phyloP scores from a whole-genome alignment of 2,329 filamentous ascomycete species.

The Botrytis byssoidea region DNA sequence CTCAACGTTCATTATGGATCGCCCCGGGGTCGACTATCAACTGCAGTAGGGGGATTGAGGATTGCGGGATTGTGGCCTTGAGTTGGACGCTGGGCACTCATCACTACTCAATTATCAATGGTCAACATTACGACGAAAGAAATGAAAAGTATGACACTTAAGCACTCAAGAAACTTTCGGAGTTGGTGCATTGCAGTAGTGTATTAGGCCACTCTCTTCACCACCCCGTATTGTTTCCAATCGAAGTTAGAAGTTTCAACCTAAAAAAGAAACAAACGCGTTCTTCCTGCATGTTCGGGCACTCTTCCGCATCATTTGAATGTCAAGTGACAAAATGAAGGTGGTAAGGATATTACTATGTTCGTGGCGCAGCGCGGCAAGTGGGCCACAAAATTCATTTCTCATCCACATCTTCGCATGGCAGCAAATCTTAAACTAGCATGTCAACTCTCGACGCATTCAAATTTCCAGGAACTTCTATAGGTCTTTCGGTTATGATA shows the following conservation, averaged over 20 bases:
- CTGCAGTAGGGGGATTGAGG: constrained; percentile 9
- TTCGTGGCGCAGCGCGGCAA: constrained; percentile 18
- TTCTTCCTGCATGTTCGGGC: constrained; percentile 3
- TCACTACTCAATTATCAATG: neutral
- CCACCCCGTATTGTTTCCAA: constrained; percentile 13
- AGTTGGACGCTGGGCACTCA: constrained; percentile 10
- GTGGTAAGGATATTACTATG: constrained; percentile 5
- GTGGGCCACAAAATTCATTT: constrained; percentile 9
- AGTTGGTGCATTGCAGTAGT: constrained; percentile 14
- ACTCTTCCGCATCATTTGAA: constrained; percentile 9
- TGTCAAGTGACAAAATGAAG: constrained; percentile 22
- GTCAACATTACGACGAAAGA: constrained; percentile 14
- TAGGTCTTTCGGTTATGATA: constrained; percentile 5
- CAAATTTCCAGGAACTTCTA: constrained; percentile 14
- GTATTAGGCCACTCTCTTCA: constrained; percentile 4
- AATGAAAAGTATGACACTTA: constrained; percentile 1
- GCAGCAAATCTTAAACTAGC: constrained; percentile 12
- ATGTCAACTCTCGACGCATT: constrained; percentile 11
- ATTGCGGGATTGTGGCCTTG: constrained; percentile 5
- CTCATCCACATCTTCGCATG: constrained; percentile 1
- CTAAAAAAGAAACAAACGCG: constrained; percentile 1
- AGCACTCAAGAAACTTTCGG: neutral
- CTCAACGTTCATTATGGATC: constrained; percentile 9
- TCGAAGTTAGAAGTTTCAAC: constrained; percentile 14
- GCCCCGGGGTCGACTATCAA: neutral